A percentile compares a stretch with the other conserved stretches of the same genome.
Evolutionary conservation across 768 basidiomycete genomes (phyloP).

Genomic region (Rhizopogon vinicolor): DNA sequence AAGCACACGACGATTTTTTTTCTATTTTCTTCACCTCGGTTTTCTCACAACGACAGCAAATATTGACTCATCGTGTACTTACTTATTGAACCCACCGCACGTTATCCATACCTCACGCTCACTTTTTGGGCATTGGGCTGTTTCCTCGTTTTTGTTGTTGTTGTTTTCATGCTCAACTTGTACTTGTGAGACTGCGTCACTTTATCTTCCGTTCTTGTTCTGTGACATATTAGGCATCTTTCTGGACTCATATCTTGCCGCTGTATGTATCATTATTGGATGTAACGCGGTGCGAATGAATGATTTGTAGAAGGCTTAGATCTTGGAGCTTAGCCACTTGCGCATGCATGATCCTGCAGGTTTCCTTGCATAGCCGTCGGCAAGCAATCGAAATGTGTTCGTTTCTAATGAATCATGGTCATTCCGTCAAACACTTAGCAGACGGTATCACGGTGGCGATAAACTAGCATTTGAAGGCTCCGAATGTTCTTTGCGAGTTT

Average conservation of each 20-base stretch:
- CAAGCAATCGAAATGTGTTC: not conserved
- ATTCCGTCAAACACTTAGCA: not conserved
- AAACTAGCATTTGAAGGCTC: no score
- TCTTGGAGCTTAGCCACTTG: not conserved
- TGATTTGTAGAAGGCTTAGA: not conserved
- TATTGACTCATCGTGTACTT: not conserved
- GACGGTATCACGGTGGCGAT: no score
- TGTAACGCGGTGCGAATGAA: constrained; percentile 4
- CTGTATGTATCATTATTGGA: constrained; percentile 7
- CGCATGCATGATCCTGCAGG: not conserved
- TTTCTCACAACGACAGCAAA: not conserved
- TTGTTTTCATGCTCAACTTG: not conserved
- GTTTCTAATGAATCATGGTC: no score
- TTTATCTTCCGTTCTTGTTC: not conserved
- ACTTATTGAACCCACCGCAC: not conserved
- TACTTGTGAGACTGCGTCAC: not conserved
- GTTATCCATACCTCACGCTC: not conserved
- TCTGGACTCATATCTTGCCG: not conserved
- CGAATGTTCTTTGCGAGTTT: no score
- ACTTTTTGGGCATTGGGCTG: not conserved
- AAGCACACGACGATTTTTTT: not conserved
- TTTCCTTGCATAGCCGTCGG: not conserved
- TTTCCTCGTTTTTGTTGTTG: not conserved
- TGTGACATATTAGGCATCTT: constrained; percentile 1
- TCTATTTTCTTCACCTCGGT: not conserved